Conservation (phyloP, 2,329 filamentous ascomycete genomes). For the Xylaria sp. region DNA sequence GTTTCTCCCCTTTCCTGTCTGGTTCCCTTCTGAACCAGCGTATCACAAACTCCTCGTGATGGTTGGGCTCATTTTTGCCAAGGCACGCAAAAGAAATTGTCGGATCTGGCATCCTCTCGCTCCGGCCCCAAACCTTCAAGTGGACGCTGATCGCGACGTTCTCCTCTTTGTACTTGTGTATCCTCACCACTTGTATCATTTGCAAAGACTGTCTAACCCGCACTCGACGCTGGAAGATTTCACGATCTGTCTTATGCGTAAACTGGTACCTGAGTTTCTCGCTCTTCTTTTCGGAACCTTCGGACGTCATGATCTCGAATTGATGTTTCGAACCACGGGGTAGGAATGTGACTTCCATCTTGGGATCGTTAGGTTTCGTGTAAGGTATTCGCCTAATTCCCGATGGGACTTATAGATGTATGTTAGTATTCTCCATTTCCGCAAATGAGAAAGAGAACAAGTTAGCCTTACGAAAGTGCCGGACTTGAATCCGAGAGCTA, state of each 20-base stretch:
- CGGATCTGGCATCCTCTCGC: constrained; percentile 35
- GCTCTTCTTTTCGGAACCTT: constrained; percentile 7
- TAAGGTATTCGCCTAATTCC: constrained; percentile 34
- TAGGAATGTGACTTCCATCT: constrained; percentile 39
- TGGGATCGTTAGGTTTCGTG: constrained; percentile 40
- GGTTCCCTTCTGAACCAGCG: constrained; percentile 42
- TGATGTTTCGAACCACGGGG: constrained; percentile 36
- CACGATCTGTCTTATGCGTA: constrained; percentile 35
- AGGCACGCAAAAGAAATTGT: constrained; percentile 43
- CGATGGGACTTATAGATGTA: constrained; percentile 30
- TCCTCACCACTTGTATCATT: constrained; percentile 35
- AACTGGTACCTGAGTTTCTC: constrained; percentile 38
- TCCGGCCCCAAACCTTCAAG: constrained; percentile 41
- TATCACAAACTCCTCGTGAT: constrained; percentile 43
- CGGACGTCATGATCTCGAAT: constrained; percentile 35
- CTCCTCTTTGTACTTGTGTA: constrained; percentile 36
- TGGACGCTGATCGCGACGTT: constrained; percentile 38
- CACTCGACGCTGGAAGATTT: constrained; percentile 38
- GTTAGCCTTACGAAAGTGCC: constrained; percentile 36
- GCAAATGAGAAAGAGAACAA: not conserved
- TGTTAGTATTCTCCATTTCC: not conserved
- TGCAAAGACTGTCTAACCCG: constrained; percentile 33
- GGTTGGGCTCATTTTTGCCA: constrained; percentile 24
- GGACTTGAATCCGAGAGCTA: constrained; percentile 26
- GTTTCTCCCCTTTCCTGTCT: constrained; percentile 39